A percentile compares a stretch with the other conserved stretches of the same genome.
Evolutionary conservation across 331 rosid genomes (phyloP).

Genomic region (Rhamnella rubrinervis): DNA sequence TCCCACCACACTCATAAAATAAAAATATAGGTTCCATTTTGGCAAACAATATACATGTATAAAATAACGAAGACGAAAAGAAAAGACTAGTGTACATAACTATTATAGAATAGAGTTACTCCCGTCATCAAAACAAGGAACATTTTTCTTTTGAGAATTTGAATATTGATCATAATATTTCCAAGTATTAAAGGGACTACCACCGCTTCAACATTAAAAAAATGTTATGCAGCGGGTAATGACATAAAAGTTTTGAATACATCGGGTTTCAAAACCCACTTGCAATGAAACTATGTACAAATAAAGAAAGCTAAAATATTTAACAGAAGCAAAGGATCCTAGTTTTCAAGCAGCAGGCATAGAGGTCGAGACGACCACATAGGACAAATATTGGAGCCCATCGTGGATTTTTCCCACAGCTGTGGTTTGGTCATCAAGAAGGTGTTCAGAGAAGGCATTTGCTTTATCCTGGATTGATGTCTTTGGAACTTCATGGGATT

Average conservation of each 20-base stretch:
- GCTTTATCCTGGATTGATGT: slow-evolving; percentile 67
- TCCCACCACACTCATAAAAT: too few species aligned
- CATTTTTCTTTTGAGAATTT: too few species aligned
- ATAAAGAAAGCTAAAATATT: slow-evolving; percentile 18
- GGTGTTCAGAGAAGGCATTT: slow-evolving; percentile 55
- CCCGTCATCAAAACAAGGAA: too few species aligned
- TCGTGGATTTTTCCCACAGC: slow-evolving; percentile 83
- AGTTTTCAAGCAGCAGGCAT: slow-evolving; percentile 59
- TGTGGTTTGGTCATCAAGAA: slow-evolving; percentile 63
- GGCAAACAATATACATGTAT: too few species aligned
- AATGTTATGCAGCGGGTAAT: neutral
- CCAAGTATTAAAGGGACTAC: too few species aligned
- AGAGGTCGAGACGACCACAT: slow-evolving; percentile 72
- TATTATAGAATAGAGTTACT: too few species aligned
- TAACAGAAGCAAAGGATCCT: neutral
- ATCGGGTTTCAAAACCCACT: slow-evolving; percentile 1
- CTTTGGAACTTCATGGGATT: slow-evolving; percentile 52
- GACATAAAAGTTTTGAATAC: slow-evolving; percentile 4
- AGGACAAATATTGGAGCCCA: slow-evolving; percentile 72
- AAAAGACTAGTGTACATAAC: too few species aligned
- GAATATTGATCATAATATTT: too few species aligned
- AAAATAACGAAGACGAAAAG: too few species aligned
- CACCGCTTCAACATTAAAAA: too few species aligned
- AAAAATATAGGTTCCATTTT: too few species aligned
- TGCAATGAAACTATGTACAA: slow-evolving; percentile 32